Percentiles rank a stretch among this genome's conserved stretches.
Evolutionary conservation across 306 rosid genomes (phyloP).

Genomic region (Cucumis melo): DNA sequence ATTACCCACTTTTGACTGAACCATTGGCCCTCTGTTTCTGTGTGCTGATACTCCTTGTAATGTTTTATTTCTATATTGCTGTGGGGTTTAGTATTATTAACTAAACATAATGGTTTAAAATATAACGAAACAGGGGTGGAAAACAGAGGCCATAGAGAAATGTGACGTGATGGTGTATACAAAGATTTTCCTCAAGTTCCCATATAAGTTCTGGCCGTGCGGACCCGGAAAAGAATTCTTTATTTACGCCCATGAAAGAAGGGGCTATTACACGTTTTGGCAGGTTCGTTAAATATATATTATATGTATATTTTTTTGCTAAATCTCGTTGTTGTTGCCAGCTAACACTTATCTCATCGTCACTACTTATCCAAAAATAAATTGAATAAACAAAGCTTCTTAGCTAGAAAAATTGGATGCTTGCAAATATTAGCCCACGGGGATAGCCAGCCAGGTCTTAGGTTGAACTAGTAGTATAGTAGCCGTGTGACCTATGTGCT

Average conservation of each 20-base stretch:
- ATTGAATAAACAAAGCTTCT: background rate
- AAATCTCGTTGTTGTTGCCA: background rate
- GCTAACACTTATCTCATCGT: background rate
- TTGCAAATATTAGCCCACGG: background rate
- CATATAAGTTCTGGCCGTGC: constrained; percentile 79
- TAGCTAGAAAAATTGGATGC: background rate
- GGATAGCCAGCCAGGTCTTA: background rate
- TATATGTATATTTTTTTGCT: background rate
- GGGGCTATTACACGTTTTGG: constrained; percentile 99
- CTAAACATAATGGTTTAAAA: background rate
- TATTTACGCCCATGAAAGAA: constrained; percentile 84
- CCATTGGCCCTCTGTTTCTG: background rate
- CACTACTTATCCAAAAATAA: background rate
- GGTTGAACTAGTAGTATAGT: background rate
- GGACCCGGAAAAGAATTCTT: constrained; percentile 91
- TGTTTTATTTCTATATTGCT: background rate
- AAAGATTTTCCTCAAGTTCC: constrained; percentile 91
- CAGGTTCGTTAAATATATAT: constrained; percentile 40
- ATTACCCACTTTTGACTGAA: background rate
- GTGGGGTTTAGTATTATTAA: background rate
- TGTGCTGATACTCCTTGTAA: background rate
- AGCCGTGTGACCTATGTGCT: constrained; percentile 7
- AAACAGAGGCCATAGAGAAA: constrained; percentile 69
- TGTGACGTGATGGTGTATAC: constrained; percentile 91
- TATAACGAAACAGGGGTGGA: constrained; percentile 60